Conservation (phyloP, 2,329 filamentous ascomycete species). For the Alternaria triticina region DNA sequence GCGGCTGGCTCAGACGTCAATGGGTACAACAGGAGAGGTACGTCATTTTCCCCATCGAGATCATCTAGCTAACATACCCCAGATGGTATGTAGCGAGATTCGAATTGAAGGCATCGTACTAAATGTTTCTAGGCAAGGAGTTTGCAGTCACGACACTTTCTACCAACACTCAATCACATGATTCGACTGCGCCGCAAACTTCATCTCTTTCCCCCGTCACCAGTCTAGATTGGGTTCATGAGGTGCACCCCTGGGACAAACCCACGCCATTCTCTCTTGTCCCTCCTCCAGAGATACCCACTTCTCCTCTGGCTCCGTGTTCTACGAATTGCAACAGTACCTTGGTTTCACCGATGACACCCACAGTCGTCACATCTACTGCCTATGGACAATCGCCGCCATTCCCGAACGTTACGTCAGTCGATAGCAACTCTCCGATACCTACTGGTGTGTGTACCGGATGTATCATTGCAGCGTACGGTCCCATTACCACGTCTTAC, state of each 20-base stretch:
- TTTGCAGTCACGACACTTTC: not conserved
- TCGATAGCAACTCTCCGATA: not conserved
- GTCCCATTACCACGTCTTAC: conserved; percentile 32
- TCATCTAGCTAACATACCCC: conserved; percentile 9
- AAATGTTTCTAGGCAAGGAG: not conserved
- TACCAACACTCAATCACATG: not conserved
- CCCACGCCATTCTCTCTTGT: not conserved
- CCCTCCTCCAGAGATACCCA: not conserved
- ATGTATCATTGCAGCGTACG: conserved; percentile 35
- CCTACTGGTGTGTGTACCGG: conserved; percentile 33
- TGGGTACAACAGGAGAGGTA: conserved; percentile 23
- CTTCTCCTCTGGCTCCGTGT: not conserved
- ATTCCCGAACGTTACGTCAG: not conserved
- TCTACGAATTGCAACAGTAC: not conserved
- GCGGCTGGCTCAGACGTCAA: conserved; percentile 20
- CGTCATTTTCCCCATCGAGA: conserved; percentile 5
- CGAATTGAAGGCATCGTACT: not conserved
- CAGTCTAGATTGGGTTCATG: not conserved
- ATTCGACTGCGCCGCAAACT: not conserved
- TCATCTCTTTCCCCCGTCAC: not conserved
- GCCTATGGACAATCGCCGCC: not conserved
- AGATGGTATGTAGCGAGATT: conserved; percentile 24
- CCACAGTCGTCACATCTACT: not conserved
- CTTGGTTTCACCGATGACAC: not conserved
- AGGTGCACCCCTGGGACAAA: not conserved